Conservation (phyloP, 192 early-diverging fungal genomes). For the Linnemannia elongata region DNA sequence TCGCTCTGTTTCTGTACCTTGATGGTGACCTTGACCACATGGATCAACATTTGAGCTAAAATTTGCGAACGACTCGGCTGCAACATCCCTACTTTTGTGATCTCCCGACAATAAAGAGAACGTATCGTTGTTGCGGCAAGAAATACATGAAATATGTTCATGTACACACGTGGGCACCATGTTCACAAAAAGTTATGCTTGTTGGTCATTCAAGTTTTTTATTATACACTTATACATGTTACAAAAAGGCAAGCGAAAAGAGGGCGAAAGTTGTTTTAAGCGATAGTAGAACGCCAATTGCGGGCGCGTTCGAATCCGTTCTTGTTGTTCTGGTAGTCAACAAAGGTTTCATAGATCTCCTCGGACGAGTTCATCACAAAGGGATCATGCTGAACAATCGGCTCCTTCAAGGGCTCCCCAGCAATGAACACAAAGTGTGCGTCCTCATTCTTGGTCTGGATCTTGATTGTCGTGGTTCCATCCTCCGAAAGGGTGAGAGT, state of each 20-base stretch:
- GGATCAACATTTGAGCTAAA: no score
- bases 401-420: conserved; percentile 66
- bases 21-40: no score
- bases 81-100: no score
- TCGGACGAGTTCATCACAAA: conserved; percentile 77
- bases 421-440: conserved; percentile 57
- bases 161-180: no score
- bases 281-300: conserved; percentile 57
- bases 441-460: conserved; percentile 43
- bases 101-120: no score
- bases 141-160: no score
- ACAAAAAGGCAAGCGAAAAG: not conserved
- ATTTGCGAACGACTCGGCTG: no score
- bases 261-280: not conserved
- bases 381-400: conserved; percentile 70
- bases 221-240: not conserved
- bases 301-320: conserved; percentile 79
- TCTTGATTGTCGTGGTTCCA: conserved; percentile 29
- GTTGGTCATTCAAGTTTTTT: not conserved
- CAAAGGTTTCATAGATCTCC: conserved; percentile 69
- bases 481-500: conserved; percentile 43
- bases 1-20: no score
- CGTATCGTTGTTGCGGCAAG: no score
- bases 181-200: not conserved
- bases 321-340: conserved; percentile 70